Evolutionary conservation across 257 asterid genomes (phyloP), one percentile per base, ranked within the genome.

Genomic region (Solanum tarapatanum): DNA sequence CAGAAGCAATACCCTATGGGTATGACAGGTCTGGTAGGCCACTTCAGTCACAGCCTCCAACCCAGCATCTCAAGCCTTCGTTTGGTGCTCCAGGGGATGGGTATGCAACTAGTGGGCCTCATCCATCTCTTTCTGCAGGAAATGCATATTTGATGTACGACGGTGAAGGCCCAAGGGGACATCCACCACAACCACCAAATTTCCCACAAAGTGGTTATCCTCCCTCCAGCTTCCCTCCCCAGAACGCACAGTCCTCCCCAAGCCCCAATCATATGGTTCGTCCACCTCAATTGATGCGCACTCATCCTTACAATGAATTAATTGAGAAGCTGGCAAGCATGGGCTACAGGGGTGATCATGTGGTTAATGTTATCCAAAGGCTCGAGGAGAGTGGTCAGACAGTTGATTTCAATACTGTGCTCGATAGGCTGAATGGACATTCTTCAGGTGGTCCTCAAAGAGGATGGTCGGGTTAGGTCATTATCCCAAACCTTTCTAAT

Each of bases 321-420:
- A 90, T 97, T 66, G 99, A 97, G 93, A 97, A 97, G 92, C 8
- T 97, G 90, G 93, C 88, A 83, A 88, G 94, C 88, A 95, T 97
- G 98, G 99, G 99, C 45, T 95, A 90, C 91, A 89, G 98, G 90
- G 95, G 93, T 70, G 98, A 95, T 64, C 95, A 93, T 77, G 96
- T 94, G 39, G 88, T 93, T 77, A 88, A 93, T 21, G 90, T 91
- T 60, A 97, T 97, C 62, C 97, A 92, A 85, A 95, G 96, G 95
- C 90, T 97, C 84, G 99, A 97, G 87, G 98, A 95, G 92, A 94
- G 90, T 30, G 98, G 99, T 33, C 98, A 94, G 89, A 86, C 96
- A n/a, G 92, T 95, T 41, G 99, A 97, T 88, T 97, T 93, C 87
- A 94, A 97, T 82, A 37, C 97, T 1, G 96, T 95, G 91, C 94